Conservation (phyloP, 306 rosid species). For the Chamaecrista fasciculata region DNA sequence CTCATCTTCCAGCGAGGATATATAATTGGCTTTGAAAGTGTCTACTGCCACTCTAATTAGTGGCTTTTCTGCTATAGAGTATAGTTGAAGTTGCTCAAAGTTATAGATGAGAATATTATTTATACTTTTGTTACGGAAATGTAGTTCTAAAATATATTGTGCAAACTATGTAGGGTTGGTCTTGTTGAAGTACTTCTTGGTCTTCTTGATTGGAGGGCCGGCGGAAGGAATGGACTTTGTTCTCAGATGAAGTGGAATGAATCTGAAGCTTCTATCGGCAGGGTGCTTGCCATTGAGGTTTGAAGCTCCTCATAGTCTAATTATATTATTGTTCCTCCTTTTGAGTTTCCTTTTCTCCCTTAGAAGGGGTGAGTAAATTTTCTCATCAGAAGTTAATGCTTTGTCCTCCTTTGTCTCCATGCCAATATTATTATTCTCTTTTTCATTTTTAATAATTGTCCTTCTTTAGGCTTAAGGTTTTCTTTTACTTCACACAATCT, state of each 20-base stretch:
- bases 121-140: background rate
- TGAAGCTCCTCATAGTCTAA: slow-evolving; percentile 30
- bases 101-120: background rate
- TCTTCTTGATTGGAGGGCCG: slow-evolving; percentile 99
- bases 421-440: background rate
- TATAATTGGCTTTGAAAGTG: slow-evolving; percentile 6
- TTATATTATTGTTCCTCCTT: slow-evolving; percentile 18
- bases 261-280: slow-evolving; percentile 98
- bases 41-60: background rate
- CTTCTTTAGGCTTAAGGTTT: slow-evolving; percentile 7
- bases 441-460: background rate
- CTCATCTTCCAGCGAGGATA: background rate
- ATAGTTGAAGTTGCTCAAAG: slow-evolving; percentile 10
- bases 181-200: slow-evolving; percentile 98
- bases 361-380: background rate
- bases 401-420: background rate
- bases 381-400: background rate
- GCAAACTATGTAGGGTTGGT: slow-evolving; percentile 75
- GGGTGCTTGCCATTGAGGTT: slow-evolving; percentile 98
- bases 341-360: background rate
- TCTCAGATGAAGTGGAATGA: slow-evolving; percentile 99
- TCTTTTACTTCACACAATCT: background rate
- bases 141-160: slow-evolving; percentile 20
- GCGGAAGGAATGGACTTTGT: slow-evolving; percentile 92
- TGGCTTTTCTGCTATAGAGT: slow-evolving; percentile 2